phyloP scores from a whole-genome alignment of 2,329 filamentous ascomycete genomes.

The Triangularia verruculosa region DNA sequence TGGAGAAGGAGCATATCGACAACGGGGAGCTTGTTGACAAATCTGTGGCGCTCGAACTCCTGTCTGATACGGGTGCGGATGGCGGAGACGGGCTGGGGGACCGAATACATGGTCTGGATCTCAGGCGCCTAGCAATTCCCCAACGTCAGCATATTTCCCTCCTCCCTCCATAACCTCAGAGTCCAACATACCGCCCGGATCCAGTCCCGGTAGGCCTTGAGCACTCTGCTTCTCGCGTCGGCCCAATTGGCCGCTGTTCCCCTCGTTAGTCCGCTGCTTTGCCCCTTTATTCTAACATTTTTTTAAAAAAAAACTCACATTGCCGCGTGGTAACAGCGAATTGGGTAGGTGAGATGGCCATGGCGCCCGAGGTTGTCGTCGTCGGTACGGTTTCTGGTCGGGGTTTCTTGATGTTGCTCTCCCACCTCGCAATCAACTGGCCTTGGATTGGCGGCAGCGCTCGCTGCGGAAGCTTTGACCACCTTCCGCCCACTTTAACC shows the following conservation, averaged over 20 bases:
- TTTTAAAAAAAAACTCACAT: conserved; percentile 62
- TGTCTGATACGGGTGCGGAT: conserved; percentile 93
- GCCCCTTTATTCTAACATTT: background rate
- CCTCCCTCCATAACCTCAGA: background rate
- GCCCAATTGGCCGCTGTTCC: conserved; percentile 76
- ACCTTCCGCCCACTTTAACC: background rate
- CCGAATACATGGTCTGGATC: conserved; percentile 94
- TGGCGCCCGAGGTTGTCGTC: conserved; percentile 46
- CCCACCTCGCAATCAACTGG: background rate
- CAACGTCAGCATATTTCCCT: conserved; percentile 6
- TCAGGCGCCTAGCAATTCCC: conserved; percentile 70
- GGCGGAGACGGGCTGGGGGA: conserved; percentile 81
- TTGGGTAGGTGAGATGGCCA: conserved; percentile 91
- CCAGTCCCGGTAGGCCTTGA: conserved; percentile 92
- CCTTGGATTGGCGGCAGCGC: conserved; percentile 11
- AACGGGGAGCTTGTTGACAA: conserved; percentile 81
- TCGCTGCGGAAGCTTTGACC: conserved; percentile 20
- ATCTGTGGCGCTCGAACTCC: conserved; percentile 95
- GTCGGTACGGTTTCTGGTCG: conserved; percentile 15
- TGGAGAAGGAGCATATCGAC: conserved; percentile 89
- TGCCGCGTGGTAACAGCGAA: conserved; percentile 78
- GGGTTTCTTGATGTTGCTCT: conserved; percentile 9
- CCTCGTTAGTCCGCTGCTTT: conserved; percentile 35
- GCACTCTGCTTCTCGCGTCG: conserved; percentile 83
- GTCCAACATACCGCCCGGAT: conserved; percentile 77